Percentiles rank a stretch among this genome's conserved stretches.
phyloP scores from a whole-genome alignment of 768 basidiomycete species.

The Kwoniella sp. region DNA sequence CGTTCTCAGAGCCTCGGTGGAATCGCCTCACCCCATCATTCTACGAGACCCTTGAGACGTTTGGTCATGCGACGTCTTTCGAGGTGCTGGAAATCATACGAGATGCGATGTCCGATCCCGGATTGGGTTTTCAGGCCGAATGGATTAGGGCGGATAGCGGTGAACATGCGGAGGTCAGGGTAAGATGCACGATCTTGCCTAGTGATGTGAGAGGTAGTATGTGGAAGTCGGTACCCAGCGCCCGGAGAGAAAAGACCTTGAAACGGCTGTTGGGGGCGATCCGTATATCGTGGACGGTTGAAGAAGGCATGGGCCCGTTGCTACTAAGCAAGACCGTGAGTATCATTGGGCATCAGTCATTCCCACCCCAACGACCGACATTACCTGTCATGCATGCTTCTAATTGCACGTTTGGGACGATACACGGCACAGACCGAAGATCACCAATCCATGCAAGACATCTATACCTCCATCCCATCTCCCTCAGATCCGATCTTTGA shows the following conservation, averaged over 20 bases:
- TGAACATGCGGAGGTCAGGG: not conserved
- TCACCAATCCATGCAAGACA: slow-evolving; percentile 26
- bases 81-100: not conserved
- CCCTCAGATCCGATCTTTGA: slow-evolving; percentile 21
- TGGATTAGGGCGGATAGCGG: slow-evolving; percentile 7
- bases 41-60: slow-evolving; percentile 8
- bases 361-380: too few species aligned
- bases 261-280: slow-evolving; percentile 18
- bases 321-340: slow-evolving; percentile 24
- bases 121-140: slow-evolving; percentile 17
- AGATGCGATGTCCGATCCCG: slow-evolving; percentile 14
- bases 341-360: too few species aligned
- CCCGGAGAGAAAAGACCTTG: slow-evolving; percentile 3
- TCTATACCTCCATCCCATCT: slow-evolving; percentile 42
- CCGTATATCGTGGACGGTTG: slow-evolving; percentile 9
- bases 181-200: slow-evolving; percentile 26
- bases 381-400: too few species aligned
- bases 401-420: too few species aligned
- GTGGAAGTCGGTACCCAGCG: slow-evolving; percentile 23
- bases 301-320: slow-evolving; percentile 1
- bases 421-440: slow-evolving; percentile 29
- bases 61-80: not conserved
- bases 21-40: slow-evolving; percentile 6
- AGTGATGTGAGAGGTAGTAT: slow-evolving; percentile 27
- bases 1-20: slow-evolving; percentile 8